Conservation (phyloP, 1,284 basidiomycete genomes). For the Exobasidium rhododendri region DNA sequence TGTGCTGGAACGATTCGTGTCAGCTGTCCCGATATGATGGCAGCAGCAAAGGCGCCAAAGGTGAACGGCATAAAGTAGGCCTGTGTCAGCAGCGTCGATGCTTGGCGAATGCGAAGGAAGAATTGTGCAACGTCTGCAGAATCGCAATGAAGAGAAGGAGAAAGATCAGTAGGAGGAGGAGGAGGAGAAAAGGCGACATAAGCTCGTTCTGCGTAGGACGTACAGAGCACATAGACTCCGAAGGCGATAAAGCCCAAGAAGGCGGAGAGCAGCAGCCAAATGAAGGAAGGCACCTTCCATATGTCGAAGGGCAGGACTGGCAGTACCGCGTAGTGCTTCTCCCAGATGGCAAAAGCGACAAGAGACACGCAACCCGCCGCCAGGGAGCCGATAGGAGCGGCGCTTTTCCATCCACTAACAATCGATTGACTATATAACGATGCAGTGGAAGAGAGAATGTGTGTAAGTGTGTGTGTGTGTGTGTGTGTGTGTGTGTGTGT, state of each 20-base stretch:
- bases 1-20: constrained; percentile 4
- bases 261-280: constrained; percentile 2
- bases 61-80: constrained; percentile 6
- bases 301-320: constrained; percentile 3
- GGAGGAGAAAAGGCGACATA: not conserved
- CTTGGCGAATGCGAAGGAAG: not conserved
- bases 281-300: constrained; percentile 3
- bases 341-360: constrained; percentile 1
- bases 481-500: no score
- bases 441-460: not conserved
- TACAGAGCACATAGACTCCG: constrained; percentile 2
- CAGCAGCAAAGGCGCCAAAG: constrained; percentile 9
- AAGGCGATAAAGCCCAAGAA: constrained; percentile 1
- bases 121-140: constrained; percentile 1
- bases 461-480: no score
- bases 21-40: constrained; percentile 15
- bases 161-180: not conserved
- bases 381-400: not conserved
- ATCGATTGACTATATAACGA: constrained; percentile 5
- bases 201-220: not conserved
- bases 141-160: constrained; percentile 3
- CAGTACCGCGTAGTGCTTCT: not conserved
- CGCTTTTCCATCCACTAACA: not conserved
- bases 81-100: not conserved
- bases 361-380: not conserved